These are phyloP conservation scores for Luffa acutangula DNA, from an alignment of 306 rosid genomes.

Conservation along the genomic window DNA sequence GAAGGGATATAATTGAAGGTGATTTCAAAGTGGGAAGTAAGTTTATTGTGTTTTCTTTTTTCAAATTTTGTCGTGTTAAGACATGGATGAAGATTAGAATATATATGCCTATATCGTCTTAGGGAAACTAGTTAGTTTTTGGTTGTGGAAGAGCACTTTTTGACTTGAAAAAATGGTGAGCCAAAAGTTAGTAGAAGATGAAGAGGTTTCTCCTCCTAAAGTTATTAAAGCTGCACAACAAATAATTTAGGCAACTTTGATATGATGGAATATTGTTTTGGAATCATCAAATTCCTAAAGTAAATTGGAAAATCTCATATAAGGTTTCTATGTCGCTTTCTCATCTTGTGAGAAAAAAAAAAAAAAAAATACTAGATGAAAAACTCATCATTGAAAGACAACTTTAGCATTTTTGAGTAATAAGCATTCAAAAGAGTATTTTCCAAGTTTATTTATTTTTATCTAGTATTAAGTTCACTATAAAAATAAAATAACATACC, in stretches of 20 bases:
- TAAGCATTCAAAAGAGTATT: too few relatives aligned
- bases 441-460: too few relatives aligned
- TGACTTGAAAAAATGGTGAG: not conserved
- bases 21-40: too few relatives aligned
- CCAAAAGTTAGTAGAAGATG: not conserved
- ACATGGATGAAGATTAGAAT: not conserved
- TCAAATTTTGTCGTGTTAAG: not conserved
- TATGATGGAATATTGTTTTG: not conserved
- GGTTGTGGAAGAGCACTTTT: not conserved
- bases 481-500: too few relatives aligned
- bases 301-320: not conserved
- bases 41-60: too few relatives aligned
- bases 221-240: not conserved
- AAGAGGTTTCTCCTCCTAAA: not conserved
- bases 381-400: not conserved
- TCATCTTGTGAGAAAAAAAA: not conserved
- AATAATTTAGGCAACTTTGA: not conserved
- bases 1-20: not conserved
- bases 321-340: not conserved
- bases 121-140: not conserved
- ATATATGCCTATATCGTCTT: not conserved
- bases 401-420: not conserved
- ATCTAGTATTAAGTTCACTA: too few relatives aligned
- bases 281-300: not conserved
- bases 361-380: not conserved